Evolutionary conservation across 176 grass and related monocot genomes (phyloP).

Genomic region (Eragrostis curvula): DNA sequence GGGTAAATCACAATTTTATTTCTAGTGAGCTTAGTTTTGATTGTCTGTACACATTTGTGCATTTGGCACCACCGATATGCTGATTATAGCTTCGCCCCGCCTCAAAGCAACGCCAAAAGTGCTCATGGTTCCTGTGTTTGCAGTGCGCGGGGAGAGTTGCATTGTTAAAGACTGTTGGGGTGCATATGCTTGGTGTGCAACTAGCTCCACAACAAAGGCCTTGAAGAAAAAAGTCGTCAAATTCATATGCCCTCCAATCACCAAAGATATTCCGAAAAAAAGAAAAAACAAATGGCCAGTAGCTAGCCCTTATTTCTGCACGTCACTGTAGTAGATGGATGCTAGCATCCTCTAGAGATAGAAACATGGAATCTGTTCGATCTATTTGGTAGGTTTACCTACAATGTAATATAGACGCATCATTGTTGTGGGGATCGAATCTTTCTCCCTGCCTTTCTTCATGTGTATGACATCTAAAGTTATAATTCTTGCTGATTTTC

Average conservation of each 20-base stretch:
- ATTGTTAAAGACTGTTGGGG: no score
- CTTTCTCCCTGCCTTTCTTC: background rate
- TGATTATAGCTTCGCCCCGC: no score
- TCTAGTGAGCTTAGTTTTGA: no score
- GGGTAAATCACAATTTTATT: no score
- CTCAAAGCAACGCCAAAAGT: no score
- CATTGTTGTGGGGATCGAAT: background rate
- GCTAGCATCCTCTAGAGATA: background rate
- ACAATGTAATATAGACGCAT: no score
- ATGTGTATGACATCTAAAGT: background rate
- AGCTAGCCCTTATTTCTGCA: background rate
- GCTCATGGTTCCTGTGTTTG: no score
- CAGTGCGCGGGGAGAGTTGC: no score
- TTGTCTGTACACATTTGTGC: no score
- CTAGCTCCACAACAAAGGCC: constrained; percentile 25
- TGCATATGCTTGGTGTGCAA: background rate
- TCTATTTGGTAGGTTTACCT: no score
- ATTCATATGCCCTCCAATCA: background rate
- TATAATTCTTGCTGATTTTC: background rate
- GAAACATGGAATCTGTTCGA: background rate
- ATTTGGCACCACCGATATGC: no score
- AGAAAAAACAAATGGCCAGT: constrained; percentile 18
- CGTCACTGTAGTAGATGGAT: constrained; percentile 12
- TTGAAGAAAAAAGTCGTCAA: background rate
- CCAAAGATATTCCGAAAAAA: constrained; percentile 27